Evolutionary conservation across 192 early-diverging fungal genomes (phyloP), one percentile per base, ranked within the genome.

Genomic region (Backusella liffmaniae): DNA sequence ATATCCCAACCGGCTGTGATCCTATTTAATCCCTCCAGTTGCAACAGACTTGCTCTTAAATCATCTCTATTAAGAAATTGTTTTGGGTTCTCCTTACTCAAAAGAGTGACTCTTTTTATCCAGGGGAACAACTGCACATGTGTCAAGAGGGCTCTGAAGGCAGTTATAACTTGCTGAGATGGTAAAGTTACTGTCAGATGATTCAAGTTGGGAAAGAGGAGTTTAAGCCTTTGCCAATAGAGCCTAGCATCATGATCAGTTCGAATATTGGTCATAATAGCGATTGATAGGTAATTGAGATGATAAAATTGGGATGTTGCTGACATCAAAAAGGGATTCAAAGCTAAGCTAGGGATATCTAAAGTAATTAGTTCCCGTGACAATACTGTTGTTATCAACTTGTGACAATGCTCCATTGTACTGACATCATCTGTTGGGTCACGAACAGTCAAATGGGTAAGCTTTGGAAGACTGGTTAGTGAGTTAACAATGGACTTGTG

Each of bases 1-100:
- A 74, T 62, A 65, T 74, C 73, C 73, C 73, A 74, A 34, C 73
- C 73, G 32, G 73, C 73, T 16, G 56, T 67, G 18, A 74, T 74
- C 16, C 73, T 67, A 32, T 39, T 65, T 65, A 74, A 66, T 10
- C 73, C 73, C 7, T 67, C 41, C 26, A 67, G n/a, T n/a, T 65
- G 59, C 4, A 67, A 15, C 10, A 74, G 65, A 49, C 73, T 67
- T 5, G 56, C 26, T 67, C 56, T 26, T 9, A 74, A 67, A 5
- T 62, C 62, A 12, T 74, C 59, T 8, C 41, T 37, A 44, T 56
- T 37, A 15, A 74, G 26, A 41, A 67, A 74, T 12, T 34, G 37
- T 32, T 67, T 74, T 23, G 73, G 73, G n/a, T 35, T 29, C 39
- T 67, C 73, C 16, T 16, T 39, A 67, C 65, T 44, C 32, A 35